These are phyloP conservation scores for Collybiopsis luxurians DNA, from an alignment of 768 basidiomycete species.

Conservation along the genomic window DNA sequence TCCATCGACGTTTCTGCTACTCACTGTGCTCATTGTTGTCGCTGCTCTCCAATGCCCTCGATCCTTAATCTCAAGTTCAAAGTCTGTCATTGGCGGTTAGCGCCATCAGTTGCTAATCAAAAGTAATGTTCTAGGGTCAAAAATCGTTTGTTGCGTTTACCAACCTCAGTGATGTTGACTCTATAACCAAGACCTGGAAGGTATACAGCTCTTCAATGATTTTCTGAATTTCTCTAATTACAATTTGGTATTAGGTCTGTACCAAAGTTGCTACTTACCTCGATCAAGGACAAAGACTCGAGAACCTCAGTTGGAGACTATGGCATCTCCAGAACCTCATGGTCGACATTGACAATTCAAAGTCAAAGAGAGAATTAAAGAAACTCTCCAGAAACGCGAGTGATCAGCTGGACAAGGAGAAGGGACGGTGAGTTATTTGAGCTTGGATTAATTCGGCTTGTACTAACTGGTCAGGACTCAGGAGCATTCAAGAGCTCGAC, in stretches of 20 bases:
- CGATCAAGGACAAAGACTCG: slow-evolving; percentile 87
- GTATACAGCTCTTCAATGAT: slow-evolving; percentile 35
- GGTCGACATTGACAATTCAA: slow-evolving; percentile 88
- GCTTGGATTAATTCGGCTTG: slow-evolving; percentile 9
- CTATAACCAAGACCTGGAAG: slow-evolving; percentile 91
- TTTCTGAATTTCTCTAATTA: slow-evolving; percentile 6
- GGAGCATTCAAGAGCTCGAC: slow-evolving; percentile 81
- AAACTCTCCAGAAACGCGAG: slow-evolving; percentile 87
- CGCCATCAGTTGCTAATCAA: too few relatives aligned
- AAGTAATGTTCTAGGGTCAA: too few relatives aligned
- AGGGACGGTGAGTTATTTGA: slow-evolving; percentile 65
- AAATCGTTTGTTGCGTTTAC: slow-evolving; percentile 94
- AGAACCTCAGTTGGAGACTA: slow-evolving; percentile 90
- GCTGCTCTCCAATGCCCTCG: too few relatives aligned
- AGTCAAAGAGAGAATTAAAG: slow-evolving; percentile 86
- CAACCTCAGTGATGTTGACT: slow-evolving; percentile 81
- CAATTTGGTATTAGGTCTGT: slow-evolving; percentile 55
- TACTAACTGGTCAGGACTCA: slow-evolving; percentile 25
- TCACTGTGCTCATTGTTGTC: too few relatives aligned
- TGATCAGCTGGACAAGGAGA: slow-evolving; percentile 91
- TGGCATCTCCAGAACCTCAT: slow-evolving; percentile 92
- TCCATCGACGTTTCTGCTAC: too few relatives aligned
- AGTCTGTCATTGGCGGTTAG: too few relatives aligned
- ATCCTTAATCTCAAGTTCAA: too few relatives aligned
- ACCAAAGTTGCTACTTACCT: slow-evolving; percentile 89